phyloP scores from a whole-genome alignment of 2,329 filamentous ascomycete genomes.

The Pseudocercospora crystallina region DNA sequence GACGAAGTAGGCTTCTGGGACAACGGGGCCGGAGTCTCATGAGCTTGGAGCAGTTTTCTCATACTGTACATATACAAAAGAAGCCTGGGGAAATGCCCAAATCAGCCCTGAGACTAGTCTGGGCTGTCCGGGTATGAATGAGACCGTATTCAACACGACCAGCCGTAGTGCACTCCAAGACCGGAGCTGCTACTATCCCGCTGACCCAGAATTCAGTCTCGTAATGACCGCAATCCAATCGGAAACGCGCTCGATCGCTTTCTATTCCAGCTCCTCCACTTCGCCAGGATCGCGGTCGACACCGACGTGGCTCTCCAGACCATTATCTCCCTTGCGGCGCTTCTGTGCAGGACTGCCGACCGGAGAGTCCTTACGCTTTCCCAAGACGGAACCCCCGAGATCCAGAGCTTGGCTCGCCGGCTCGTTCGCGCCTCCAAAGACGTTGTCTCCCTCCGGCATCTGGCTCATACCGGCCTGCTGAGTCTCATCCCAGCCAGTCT shows the following conservation, averaged over 20 bases:
- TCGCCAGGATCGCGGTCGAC: background rate
- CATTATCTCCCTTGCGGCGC: background rate
- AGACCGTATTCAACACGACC: too few species aligned
- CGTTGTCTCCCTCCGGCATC: background rate
- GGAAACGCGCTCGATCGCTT: background rate
- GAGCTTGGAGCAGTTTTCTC: background rate
- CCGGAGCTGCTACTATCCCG: too few species aligned
- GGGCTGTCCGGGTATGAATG: background rate
- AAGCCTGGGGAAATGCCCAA: background rate
- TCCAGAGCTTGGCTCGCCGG: background rate
- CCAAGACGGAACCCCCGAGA: slow-evolving; percentile 6
- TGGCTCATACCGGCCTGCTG: background rate
- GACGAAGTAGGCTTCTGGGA: background rate
- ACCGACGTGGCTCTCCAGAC: background rate
- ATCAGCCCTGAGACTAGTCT: background rate
- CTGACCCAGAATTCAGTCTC: too few species aligned
- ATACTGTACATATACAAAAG: slow-evolving; percentile 28
- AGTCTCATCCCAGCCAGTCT: background rate
- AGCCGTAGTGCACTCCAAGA: too few species aligned
- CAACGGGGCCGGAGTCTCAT: background rate
- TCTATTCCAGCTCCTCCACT: background rate
- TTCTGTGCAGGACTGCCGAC: background rate
- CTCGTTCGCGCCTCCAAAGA: too few species aligned
- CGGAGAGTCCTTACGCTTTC: slow-evolving; percentile 23
- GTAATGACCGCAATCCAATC: background rate